A percentile compares a stretch with the other conserved stretches of the same genome.
Evolutionary conservation across 108 stramenopile species (phyloP).

Genomic region (Cyclotella baltica): DNA sequence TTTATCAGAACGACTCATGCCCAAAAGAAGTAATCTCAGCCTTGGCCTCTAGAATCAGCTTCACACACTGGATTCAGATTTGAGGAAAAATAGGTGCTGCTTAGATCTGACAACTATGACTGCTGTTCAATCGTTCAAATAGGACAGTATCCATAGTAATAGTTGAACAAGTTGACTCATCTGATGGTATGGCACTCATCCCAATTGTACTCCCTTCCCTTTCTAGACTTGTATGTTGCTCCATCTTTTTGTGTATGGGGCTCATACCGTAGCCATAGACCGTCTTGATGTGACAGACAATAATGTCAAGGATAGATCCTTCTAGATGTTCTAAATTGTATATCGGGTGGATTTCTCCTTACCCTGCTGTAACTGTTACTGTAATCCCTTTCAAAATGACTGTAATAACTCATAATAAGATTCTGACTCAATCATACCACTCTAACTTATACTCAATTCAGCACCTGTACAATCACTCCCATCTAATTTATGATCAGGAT

Average conservation of each 20-base stretch:
- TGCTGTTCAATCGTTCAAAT: neutral
- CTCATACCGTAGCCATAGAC: neutral
- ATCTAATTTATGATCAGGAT: neutral
- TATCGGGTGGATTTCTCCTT: neutral
- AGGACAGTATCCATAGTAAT: slow-evolving; percentile 14
- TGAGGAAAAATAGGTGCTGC: neutral
- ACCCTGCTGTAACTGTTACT: neutral
- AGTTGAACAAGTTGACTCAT: neutral
- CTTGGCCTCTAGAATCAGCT: slow-evolving; percentile 2
- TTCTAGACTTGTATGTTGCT: neutral
- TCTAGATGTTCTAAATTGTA: neutral
- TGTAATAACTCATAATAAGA: slow-evolving; percentile 1
- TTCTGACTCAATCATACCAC: neutral
- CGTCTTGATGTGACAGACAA: neutral
- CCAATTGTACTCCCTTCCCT: slow-evolving; percentile 4
- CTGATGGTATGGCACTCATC: slow-evolving; percentile 7
- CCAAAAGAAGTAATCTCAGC: neutral
- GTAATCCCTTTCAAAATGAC: neutral
- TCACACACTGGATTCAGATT: neutral
- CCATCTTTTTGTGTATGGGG: neutral
- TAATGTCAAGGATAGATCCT: slow-evolving; percentile 1
- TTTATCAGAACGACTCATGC: neutral
- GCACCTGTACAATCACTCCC: neutral
- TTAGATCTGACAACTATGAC: neutral
- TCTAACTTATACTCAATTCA: neutral